Conservation (phyloP, 1,284 basidiomycete species). For the Sanguinoderma infundibulare region DNA sequence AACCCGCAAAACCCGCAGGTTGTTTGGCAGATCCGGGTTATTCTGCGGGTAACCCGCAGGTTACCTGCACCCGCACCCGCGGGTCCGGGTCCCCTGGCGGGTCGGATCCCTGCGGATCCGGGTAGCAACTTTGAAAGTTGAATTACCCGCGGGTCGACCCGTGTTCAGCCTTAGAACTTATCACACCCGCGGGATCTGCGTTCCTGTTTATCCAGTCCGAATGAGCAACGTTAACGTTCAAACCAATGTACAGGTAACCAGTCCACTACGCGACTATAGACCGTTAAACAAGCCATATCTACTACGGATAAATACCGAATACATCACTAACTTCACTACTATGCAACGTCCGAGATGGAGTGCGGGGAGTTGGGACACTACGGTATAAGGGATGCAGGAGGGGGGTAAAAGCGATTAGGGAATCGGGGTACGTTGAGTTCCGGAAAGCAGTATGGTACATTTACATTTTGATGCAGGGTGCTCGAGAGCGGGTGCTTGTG, state of each 20-base stretch:
- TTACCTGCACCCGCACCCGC: no score
- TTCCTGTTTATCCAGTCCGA: not conserved
- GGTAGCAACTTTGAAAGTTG: no score
- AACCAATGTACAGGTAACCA: not conserved
- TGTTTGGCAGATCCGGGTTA: no score
- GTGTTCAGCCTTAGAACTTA: not conserved
- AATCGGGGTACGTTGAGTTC: conserved; percentile 4
- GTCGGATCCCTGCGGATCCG: no score
- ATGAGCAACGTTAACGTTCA: not conserved
- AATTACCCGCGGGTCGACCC: no score
- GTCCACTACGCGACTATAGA: not conserved
- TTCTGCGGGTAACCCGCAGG: no score
- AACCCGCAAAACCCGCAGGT: no score
- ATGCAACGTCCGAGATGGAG: not conserved
- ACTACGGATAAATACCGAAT: not conserved
- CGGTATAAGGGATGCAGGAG: conserved; percentile 16
- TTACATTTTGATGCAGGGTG: conserved; percentile 1
- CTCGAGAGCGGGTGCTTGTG: not conserved
- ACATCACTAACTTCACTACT: not conserved
- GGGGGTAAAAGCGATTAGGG: conserved; percentile 16
- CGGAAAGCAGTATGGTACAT: not conserved
- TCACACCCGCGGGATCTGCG: not conserved
- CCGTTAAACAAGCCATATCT: not conserved
- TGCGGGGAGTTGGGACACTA: not conserved
- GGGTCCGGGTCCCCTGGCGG: no score